Evolutionary conservation across 306 rosid species (phyloP).

Genomic region (Cicer cuneatum): DNA sequence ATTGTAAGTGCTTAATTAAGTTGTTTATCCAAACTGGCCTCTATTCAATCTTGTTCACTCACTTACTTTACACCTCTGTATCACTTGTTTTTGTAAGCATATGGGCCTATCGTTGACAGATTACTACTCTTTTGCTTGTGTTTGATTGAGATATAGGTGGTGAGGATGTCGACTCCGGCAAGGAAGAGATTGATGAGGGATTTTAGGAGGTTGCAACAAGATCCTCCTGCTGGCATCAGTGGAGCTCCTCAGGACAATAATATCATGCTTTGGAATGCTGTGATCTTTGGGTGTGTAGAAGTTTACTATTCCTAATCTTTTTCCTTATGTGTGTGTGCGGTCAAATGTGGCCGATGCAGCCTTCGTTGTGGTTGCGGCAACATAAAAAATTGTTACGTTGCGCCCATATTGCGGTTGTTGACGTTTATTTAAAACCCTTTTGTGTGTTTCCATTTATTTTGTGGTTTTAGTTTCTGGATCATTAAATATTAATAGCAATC

Average conservation of each 20-base stretch:
- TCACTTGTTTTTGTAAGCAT: not conserved
- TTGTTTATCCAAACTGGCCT: too few species aligned
- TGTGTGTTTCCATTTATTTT: constrained; percentile 16
- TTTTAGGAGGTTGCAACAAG: constrained; percentile 90
- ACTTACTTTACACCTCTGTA: not conserved
- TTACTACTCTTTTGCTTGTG: constrained; percentile 25
- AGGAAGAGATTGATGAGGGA: constrained; percentile 97
- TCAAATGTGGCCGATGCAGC: not conserved
- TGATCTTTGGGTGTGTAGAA: constrained; percentile 80
- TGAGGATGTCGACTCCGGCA: constrained; percentile 89
- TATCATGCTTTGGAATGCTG: constrained; percentile 98
- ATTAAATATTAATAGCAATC: constrained; percentile 17
- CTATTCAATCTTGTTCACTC: not conserved
- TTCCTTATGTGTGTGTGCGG: not conserved
- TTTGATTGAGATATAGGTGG: constrained; percentile 59
- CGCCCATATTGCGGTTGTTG: not conserved
- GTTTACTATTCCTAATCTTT: not conserved
- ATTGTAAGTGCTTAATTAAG: too few species aligned
- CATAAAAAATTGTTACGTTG: not conserved
- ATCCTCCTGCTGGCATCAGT: constrained; percentile 95
- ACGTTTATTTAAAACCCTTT: not conserved
- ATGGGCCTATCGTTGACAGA: constrained; percentile 18
- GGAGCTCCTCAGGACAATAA: constrained; percentile 97
- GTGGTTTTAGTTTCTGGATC: constrained; percentile 37
- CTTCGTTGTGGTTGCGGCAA: not conserved